Evolutionary conservation across 2,329 filamentous ascomycete genomes (phyloP).

Genomic region (Pseudogymnoascus verrucosus): DNA sequence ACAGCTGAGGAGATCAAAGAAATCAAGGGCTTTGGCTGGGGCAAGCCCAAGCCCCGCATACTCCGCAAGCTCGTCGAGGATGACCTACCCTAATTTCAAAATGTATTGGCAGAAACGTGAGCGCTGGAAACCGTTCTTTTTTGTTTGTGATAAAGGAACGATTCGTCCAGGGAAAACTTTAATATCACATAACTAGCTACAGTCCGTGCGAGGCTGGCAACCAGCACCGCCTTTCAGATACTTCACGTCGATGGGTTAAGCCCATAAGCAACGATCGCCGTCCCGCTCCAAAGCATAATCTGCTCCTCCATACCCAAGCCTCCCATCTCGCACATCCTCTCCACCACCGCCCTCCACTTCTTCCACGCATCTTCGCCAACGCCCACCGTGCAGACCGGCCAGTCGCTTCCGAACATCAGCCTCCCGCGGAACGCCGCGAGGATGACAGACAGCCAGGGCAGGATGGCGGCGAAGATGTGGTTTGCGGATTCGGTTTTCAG

Average conservation of each 20-base stretch:
- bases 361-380: conserved; percentile 51
- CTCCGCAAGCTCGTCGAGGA: neutral
- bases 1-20: neutral
- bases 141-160: neutral
- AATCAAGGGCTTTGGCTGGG: no score
- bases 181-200: neutral
- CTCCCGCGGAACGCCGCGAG: conserved; percentile 67
- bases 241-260: conserved; percentile 27
- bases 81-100: neutral
- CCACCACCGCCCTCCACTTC: conserved; percentile 67
- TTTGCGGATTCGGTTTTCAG: conserved; percentile 41
- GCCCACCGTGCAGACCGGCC: conserved; percentile 79
- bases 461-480: conserved; percentile 54
- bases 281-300: conserved; percentile 63
- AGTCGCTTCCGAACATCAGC: conserved; percentile 88
- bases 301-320: conserved; percentile 52
- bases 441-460: conserved; percentile 65
- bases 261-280: conserved; percentile 63
- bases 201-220: neutral
- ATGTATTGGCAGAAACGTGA: neutral
- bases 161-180: neutral
- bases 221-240: neutral
- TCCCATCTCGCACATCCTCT: conserved; percentile 56
- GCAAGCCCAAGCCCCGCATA: neutral
- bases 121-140: neutral